Evolutionary conservation across 2,329 filamentous ascomycete genomes (phyloP), one percentile per base, ranked within the genome.

Genomic region (Apiospora arundinis): DNA sequence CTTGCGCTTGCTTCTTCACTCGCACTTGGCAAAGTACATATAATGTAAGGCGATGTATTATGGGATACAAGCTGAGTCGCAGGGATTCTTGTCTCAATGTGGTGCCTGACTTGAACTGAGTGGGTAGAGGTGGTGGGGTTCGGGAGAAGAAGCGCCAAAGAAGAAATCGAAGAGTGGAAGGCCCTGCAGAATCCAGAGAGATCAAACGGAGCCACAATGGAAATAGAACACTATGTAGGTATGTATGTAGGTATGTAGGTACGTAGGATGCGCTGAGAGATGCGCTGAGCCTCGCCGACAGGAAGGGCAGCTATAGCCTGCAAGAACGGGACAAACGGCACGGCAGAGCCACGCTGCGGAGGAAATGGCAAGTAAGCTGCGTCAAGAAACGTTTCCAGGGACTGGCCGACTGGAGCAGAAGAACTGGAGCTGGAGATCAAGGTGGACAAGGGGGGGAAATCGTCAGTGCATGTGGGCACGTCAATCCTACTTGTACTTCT

Each of bases 361-460:
- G n/a, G 48, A 49, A 23, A 12, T 49, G 49, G 49, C 49, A 63
- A 63, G 56, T 40, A 40, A 40, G 56, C 56, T 63, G 56, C 21
- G 32, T 63, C 56, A 63, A 40, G 28, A 63, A 63, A 63, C 56
- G 56, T 63, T 63, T 63, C 32, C 56, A 40, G 56, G 21, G 56
- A 40, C 56, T 63, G 56, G 28, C 37, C 18, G 52, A n/a, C 28
- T 60, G 52, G 52, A 37, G 52, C 52, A 32, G 25, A 21, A 60
- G 52, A 48, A 60, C 52, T 56, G 52, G 52, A 60, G 52, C 52
- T 37, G 28, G 52, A 40, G 32, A 40, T 63, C 42, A 40, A 63
- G n/a, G 32, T 40, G 32, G 32, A n/a, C 56, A 63, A 23, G 32
- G 32, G 56, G 32, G 23, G 11, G n/a, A 12, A 9, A 2, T 49